Base-by-base conservation (phyloP, 495 filamentous ascomycete species). In the Aspergillus ostianus region DNA sequence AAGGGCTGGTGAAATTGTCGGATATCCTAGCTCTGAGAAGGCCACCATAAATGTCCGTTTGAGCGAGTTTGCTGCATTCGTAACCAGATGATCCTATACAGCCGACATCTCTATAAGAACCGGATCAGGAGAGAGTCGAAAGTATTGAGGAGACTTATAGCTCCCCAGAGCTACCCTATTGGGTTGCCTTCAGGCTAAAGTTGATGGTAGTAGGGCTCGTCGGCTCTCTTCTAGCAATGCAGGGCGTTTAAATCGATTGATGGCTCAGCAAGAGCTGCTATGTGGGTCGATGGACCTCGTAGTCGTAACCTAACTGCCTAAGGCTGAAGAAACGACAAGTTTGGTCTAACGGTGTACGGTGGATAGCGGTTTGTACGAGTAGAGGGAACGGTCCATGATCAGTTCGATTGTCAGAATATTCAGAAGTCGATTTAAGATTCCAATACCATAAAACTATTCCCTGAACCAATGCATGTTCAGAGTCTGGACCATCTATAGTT, bases 11-110 rank as follows among this genome's bases (percentile, higher is more conserved):
- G 17, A 85, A 76, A 65, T 67, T 96, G 9, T 69, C 70, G 9
- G 81, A 87, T 53, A 89, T 96, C 18, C 72, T 93, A 30, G 80
- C 78, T 19, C 66, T 93, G 57, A 80, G 82, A 62, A 74, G 83
- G 65, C 79, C 73, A 53, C 58, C 61, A 49, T 73, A 52, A 68
- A 56, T n/a, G 18, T 18, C 13, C 15, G n/a, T 7, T 44, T 19
- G 13, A 30, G 19, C 26, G 50, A n/a, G 12, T 10, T 47, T 46
- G 12, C 9, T 41, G 9, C 13, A 5, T 41, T 41, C 10, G 36
- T 12, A 32, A 32, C 10, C 29, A 32, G 8, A 32, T 1, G 2
- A 32, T 8, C 29, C 29, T 32, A 32, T 26, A 26, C 23, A 32
- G 30, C 10, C 30, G 30, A 32, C 10, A 32, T 32, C 30, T 12